Evolutionary conservation across 1,284 basidiomycete genomes (phyloP).

Genomic region (Malassezia globosa): DNA sequence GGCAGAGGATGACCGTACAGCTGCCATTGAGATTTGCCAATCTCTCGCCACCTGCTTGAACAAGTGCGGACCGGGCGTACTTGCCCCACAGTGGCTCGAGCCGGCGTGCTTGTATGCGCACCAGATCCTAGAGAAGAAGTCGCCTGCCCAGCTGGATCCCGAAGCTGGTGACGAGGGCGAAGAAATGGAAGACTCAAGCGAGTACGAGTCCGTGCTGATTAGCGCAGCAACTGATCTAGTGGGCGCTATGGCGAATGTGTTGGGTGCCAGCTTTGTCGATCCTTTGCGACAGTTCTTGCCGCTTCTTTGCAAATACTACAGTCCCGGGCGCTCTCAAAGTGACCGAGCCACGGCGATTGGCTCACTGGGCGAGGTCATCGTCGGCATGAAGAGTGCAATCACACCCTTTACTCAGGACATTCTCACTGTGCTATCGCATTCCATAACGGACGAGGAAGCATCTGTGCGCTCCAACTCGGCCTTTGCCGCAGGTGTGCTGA

Average conservation of each 20-base stretch:
- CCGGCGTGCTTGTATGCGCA: constrained; percentile 47
- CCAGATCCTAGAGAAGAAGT: constrained; percentile 61
- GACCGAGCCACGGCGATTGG: constrained; percentile 91
- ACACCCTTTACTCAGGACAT: constrained; percentile 66
- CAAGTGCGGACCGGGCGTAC: constrained; percentile 73
- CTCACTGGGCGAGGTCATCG: constrained; percentile 86
- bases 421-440: constrained; percentile 49
- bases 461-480: constrained; percentile 94
- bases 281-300: constrained; percentile 79
- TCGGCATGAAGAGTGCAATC: constrained; percentile 75
- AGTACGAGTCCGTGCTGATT: constrained; percentile 92
- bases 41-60: constrained; percentile 79
- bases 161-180: constrained; percentile 77
- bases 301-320: constrained; percentile 83
- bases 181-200: constrained; percentile 61
- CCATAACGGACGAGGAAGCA: constrained; percentile 70
- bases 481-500: constrained; percentile 80
- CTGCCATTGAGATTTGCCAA: constrained; percentile 73
- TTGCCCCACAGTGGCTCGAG: constrained; percentile 53
- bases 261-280: constrained; percentile 73
- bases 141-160: constrained; percentile 77
- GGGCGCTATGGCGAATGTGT: constrained; percentile 71
- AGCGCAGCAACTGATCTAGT: constrained; percentile 90
- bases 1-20: constrained; percentile 88
- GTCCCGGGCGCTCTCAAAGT: constrained; percentile 67